Conservation (phyloP, 108 stramenopile genomes). For the Fistulifera pelliculosa region DNA sequence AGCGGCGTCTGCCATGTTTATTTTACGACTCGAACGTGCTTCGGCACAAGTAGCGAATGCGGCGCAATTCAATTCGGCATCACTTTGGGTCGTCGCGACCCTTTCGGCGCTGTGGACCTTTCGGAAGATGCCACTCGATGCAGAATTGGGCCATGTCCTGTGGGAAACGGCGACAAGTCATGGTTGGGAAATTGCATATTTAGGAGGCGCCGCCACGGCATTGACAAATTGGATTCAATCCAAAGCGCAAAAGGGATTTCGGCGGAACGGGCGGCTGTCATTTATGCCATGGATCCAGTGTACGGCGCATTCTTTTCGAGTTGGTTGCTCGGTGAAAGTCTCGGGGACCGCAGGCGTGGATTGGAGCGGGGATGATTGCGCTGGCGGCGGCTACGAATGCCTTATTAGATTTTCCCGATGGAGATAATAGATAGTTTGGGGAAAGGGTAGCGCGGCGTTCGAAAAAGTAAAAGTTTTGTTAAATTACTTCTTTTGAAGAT, state of each 20-base stretch:
- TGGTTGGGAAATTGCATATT: conserved; percentile 58
- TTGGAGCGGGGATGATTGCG: conserved; percentile 72
- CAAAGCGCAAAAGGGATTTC: conserved; percentile 56
- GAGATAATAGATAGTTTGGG: too few species aligned
- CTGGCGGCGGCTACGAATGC: conserved; percentile 73
- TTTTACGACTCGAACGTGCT: conserved; percentile 67
- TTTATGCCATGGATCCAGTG: conserved; percentile 87
- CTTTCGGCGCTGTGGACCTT: conserved; percentile 44
- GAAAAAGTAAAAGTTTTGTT: too few species aligned
- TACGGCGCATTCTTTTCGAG: conserved; percentile 77
- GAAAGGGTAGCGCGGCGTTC: too few species aligned
- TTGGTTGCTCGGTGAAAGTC: conserved; percentile 60
- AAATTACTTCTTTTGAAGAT: too few species aligned
- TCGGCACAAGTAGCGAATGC: conserved; percentile 33
- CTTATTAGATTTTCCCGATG: conserved; percentile 34
- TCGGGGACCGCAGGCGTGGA: conserved; percentile 33
- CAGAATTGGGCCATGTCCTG: background rate
- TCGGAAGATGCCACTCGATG: background rate
- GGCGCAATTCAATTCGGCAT: conserved; percentile 65
- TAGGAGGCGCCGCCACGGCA: conserved; percentile 64
- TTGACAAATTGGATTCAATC: conserved; percentile 75
- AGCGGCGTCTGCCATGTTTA: conserved; percentile 80
- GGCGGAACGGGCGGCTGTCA: conserved; percentile 74
- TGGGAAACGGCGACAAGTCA: conserved; percentile 21
- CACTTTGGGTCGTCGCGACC: conserved; percentile 47